Evolutionary conservation across 208 protist genomes (phyloP).

Genomic region (Novymonas esmeraldas): DNA sequence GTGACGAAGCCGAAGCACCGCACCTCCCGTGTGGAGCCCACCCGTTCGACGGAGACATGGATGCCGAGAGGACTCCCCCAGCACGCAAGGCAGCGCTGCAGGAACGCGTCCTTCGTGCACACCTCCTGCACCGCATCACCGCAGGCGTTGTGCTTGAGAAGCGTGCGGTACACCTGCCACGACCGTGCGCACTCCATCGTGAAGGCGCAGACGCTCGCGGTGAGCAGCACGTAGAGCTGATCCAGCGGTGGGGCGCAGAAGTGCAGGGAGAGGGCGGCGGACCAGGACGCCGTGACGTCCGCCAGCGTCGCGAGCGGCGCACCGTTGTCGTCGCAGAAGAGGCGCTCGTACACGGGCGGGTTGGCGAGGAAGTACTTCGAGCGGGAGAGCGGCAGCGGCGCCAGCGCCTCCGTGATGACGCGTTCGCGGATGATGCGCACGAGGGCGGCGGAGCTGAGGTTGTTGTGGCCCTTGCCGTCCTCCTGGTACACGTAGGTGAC

Average conservation of each 20-base stretch:
- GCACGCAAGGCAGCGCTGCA: conserved; percentile 52
- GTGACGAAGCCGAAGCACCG: conserved; percentile 32
- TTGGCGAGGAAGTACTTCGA: conserved; percentile 40
- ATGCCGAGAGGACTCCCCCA: conserved; percentile 71
- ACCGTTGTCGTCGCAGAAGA: conserved; percentile 44
- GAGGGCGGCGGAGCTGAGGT: conserved; percentile 52
- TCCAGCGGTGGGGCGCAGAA: conserved; percentile 31
- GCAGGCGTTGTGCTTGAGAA: conserved; percentile 37
- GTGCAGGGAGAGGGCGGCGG: conserved; percentile 23
- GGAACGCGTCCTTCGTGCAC: conserved; percentile 59
- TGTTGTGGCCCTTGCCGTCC: conserved; percentile 76
- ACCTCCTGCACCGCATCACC: conserved; percentile 27
- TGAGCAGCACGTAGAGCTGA: conserved; percentile 55
- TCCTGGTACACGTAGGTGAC: conserved; percentile 68
- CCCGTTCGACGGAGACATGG: conserved; percentile 35
- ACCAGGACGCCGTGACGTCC: conserved; percentile 28
- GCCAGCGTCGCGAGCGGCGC: conserved; percentile 28
- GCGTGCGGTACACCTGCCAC: conserved; percentile 67
- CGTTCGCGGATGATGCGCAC: conserved; percentile 60
- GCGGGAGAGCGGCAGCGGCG: conserved; percentile 31
- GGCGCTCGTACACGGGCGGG: conserved; percentile 53
- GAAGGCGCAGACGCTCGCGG: conserved; percentile 62
- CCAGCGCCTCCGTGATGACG: conserved; percentile 26
- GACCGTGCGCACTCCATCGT: conserved; percentile 53
- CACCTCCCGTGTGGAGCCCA: conserved; percentile 21